Conservation (phyloP, 495 filamentous ascomycete species). For the Penicillium malachiteum region DNA sequence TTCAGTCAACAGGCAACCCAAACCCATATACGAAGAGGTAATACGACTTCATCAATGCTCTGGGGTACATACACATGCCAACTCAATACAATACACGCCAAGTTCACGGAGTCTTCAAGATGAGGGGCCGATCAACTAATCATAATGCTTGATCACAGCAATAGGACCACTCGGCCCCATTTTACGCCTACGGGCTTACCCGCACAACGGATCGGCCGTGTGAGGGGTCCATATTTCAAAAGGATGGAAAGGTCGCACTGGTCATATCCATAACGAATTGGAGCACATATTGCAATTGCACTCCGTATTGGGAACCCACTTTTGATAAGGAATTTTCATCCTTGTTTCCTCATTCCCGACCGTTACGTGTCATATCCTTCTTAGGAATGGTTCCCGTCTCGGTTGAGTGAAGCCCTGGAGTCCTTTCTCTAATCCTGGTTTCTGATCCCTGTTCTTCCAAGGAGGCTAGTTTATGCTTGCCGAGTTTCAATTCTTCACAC, state of each 20-base stretch:
- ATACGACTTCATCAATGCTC: background rate
- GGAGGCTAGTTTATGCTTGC: background rate
- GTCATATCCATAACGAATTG: background rate
- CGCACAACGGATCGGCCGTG: constrained; percentile 14
- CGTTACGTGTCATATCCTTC: constrained; percentile 41
- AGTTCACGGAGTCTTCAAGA: background rate
- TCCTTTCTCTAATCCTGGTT: background rate
- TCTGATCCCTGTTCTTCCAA: background rate
- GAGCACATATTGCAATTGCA: background rate
- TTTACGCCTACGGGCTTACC: constrained; percentile 21
- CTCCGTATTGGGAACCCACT: background rate
- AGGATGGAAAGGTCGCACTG: constrained; percentile 8
- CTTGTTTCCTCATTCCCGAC: constrained; percentile 10
- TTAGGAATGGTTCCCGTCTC: constrained; percentile 24
- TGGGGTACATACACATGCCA: background rate
- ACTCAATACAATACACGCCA: background rate
- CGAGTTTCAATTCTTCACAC: background rate
- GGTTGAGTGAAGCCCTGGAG: background rate
- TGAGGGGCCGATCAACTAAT: constrained; percentile 14
- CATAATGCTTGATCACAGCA: constrained; percentile 8
- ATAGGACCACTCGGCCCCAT: constrained; percentile 16
- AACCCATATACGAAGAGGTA: background rate
- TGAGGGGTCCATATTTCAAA: background rate
- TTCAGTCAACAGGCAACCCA: too few relatives aligned
- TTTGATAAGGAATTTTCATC: background rate